Evolutionary conservation across 768 basidiomycete genomes (phyloP).

Genomic region (Cystofilobasidium capitatum): DNA sequence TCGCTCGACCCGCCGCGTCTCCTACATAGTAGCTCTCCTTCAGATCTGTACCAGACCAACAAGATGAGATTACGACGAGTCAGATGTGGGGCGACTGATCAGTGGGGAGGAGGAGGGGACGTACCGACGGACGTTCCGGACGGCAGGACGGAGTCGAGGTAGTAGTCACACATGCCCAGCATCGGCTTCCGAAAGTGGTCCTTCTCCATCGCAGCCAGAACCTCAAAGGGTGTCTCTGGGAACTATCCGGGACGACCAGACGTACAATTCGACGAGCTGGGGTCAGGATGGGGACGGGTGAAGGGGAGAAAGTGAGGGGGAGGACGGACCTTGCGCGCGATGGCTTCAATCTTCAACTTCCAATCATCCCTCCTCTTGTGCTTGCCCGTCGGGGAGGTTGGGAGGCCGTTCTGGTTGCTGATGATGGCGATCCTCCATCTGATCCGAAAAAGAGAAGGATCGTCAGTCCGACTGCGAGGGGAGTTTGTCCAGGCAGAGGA

Average conservation of each 20-base stretch:
- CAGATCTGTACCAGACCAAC: conserved; percentile 47
- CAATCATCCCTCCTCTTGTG: conserved; percentile 43
- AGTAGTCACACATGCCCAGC: conserved; percentile 71
- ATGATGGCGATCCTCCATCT: conserved; percentile 49
- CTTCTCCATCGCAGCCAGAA: conserved; percentile 65
- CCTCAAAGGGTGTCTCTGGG: conserved; percentile 54
- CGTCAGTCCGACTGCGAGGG: background rate
- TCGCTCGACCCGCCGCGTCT: conserved; percentile 70
- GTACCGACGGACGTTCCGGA: conserved; percentile 41
- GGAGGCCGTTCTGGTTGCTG: conserved; percentile 62
- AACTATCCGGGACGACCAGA: conserved; percentile 11
- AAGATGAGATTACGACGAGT: background rate
- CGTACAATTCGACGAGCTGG: conserved; percentile 48
- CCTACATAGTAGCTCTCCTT: conserved; percentile 66
- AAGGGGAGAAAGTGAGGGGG: background rate
- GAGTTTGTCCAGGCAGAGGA: background rate
- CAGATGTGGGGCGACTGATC: background rate
- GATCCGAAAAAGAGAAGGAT: background rate
- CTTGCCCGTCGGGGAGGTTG: background rate
- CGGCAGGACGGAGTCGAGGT: conserved; percentile 51
- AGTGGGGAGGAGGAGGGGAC: background rate
- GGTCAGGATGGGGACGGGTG: background rate
- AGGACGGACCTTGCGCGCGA: conserved; percentile 47
- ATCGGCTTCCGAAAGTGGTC: conserved; percentile 79
- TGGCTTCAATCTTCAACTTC: conserved; percentile 64